phyloP scores from a whole-genome alignment of 169 alveolate genomes.

The Plasmodium vivax region DNA sequence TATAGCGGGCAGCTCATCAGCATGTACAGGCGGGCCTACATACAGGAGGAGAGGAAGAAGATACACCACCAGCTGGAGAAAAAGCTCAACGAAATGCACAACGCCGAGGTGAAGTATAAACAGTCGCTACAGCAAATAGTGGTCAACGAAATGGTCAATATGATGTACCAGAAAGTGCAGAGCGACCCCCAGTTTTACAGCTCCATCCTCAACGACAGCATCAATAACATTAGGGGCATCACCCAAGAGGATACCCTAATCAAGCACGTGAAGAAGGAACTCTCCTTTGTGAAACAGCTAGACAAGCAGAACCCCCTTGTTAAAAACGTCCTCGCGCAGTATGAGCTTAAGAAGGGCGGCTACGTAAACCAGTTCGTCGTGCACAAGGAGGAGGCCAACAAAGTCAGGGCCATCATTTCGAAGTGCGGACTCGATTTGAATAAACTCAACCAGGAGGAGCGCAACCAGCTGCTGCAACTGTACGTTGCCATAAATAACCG shows the following conservation, averaged over 20 bases:
- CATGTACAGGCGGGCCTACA: conserved; percentile 19
- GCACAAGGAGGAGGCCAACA: conserved; percentile 22
- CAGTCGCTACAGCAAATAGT: conserved; percentile 34
- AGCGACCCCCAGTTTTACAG: conserved; percentile 9
- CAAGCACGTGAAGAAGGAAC: conserved; percentile 4
- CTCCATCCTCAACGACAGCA: conserved; percentile 27
- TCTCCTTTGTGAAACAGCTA: background rate
- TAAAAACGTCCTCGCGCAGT: conserved; percentile 31
- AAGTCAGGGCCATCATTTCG: background rate
- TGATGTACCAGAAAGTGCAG: background rate
- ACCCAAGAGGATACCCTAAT: conserved; percentile 36
- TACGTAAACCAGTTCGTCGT: conserved; percentile 23
- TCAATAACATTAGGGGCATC: conserved; percentile 18
- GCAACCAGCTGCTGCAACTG: conserved; percentile 2
- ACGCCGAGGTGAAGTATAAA: conserved; percentile 32
- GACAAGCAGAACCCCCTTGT: conserved; percentile 19
- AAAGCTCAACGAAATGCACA: conserved; percentile 62
- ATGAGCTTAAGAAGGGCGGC: conserved; percentile 29
- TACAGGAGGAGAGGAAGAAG: conserved; percentile 15
- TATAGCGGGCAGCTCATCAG: conserved; percentile 15
- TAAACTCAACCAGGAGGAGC: conserved; percentile 27
- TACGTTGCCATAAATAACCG: conserved; percentile 20
- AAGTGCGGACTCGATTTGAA: conserved; percentile 6
- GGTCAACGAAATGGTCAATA: conserved; percentile 38
- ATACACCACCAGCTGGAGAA: conserved; percentile 36